Conservation (phyloP, 371 early-diverging fungal species). For the Rhizomucor pusillus region DNA sequence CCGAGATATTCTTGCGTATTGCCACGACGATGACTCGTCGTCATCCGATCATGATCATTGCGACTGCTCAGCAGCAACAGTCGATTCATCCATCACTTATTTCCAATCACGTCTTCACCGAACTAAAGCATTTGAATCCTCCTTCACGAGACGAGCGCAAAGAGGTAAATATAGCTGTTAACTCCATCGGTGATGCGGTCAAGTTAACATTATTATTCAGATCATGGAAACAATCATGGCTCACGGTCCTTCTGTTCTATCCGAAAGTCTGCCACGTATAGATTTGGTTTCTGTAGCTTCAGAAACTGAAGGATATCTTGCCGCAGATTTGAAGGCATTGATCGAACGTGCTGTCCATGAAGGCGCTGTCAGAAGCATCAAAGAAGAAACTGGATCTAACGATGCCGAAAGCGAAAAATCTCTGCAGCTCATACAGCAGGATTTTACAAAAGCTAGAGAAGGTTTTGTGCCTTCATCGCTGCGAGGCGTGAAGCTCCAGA, state of each 20-base stretch:
- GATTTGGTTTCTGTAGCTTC: slow-evolving; percentile 75
- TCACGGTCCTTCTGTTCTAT: slow-evolving; percentile 29
- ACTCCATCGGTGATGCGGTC: neutral
- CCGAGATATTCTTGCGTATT: slow-evolving; percentile 62
- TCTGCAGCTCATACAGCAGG: slow-evolving; percentile 50
- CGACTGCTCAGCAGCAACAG: slow-evolving; percentile 69
- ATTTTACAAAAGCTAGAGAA: slow-evolving; percentile 72
- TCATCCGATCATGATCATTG: slow-evolving; percentile 61
- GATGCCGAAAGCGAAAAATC: too few relatives aligned
- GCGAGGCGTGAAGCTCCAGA: slow-evolving; percentile 79
- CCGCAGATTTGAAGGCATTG: slow-evolving; percentile 79
- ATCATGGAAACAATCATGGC: slow-evolving; percentile 62
- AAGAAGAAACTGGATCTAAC: slow-evolving; percentile 12
- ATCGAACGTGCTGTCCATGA: slow-evolving; percentile 83
- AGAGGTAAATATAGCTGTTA: slow-evolving; percentile 29
- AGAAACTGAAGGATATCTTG: slow-evolving; percentile 87
- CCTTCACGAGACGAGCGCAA: slow-evolving; percentile 71
- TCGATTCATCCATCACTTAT: slow-evolving; percentile 64
- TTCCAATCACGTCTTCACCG: slow-evolving; percentile 66
- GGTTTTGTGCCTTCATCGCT: slow-evolving; percentile 83
- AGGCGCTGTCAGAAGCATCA: slow-evolving; percentile 69
- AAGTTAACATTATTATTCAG: slow-evolving; percentile 18
- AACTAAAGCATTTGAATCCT: slow-evolving; percentile 62
- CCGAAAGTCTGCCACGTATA: slow-evolving; percentile 43
- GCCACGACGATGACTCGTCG: slow-evolving; percentile 40